A percentile compares a stretch with the other conserved stretches of the same genome.
Conservation (phyloP, 225 moss, liverwort and hornwort species). For the Physcomitrellopsis africana region DNA sequence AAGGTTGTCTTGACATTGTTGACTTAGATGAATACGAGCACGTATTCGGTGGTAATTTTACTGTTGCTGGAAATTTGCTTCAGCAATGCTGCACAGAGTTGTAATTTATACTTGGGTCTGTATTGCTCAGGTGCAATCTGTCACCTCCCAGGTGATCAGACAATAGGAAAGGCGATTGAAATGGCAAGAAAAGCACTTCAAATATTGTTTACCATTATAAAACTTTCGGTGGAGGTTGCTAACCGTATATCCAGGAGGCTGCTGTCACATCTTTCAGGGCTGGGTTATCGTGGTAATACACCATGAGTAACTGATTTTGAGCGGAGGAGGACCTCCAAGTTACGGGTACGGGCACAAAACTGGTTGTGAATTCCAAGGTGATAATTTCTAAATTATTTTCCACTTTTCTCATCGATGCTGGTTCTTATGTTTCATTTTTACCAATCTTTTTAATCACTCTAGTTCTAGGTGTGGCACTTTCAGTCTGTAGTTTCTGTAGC, state of each 20-base stretch:
- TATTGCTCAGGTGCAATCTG: constrained; percentile 48
- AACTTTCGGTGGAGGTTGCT: constrained; percentile 82
- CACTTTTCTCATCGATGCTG: too few relatives aligned
- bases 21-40: too few relatives aligned
- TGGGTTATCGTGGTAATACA: constrained; percentile 70
- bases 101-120: neutral
- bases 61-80: neutral
- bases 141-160: constrained; percentile 65
- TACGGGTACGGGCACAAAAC: constrained; percentile 70
- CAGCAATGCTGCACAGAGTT: neutral
- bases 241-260: constrained; percentile 67
- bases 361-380: constrained; percentile 71
- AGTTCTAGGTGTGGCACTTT: constrained; percentile 7
- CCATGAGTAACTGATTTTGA: constrained; percentile 46
- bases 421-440: too few relatives aligned
- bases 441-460: neutral
- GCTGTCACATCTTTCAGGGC: constrained; percentile 58
- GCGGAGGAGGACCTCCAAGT: constrained; percentile 74
- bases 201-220: constrained; percentile 64
- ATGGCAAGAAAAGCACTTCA: constrained; percentile 57
- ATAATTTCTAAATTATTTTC: neutral
- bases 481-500: constrained; percentile 55
- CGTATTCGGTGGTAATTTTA: too few relatives aligned
- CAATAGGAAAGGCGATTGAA: constrained; percentile 60
- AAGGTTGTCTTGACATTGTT: too few relatives aligned